These are phyloP conservation scores for Cynara cardunculus DNA, from an alignment of 129 eudicot genomes.

Conservation along the genomic window DNA sequence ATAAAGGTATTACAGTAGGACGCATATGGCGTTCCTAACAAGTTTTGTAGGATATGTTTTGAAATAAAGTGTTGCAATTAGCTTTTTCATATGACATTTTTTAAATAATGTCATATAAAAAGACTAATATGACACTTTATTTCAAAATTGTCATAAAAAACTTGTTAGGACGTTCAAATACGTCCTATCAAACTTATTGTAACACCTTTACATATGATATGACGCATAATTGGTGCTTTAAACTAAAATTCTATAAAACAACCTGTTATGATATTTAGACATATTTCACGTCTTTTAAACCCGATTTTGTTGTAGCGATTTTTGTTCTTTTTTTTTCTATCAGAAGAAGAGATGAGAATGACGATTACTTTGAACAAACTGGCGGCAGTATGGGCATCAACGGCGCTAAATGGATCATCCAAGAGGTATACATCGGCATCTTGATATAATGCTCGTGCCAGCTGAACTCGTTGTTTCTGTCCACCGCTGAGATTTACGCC, in stretches of 20 bases:
- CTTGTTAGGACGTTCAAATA: not conserved
- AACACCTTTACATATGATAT: not conserved
- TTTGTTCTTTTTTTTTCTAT: not conserved
- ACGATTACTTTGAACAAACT: conserved; percentile 54
- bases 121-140: no score
- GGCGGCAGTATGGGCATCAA: conserved; percentile 86
- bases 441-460: conserved; percentile 81
- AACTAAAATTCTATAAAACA: not conserved
- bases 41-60: no score
- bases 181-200: not conserved
- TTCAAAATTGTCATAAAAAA: not conserved
- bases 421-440: conserved; percentile 73
- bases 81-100: no score
- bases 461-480: conserved; percentile 81
- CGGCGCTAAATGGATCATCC: conserved; percentile 90
- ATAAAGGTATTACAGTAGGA: no score
- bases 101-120: no score
- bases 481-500: conserved; percentile 90
- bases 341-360: not conserved
- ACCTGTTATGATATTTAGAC: not conserved
- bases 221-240: not conserved
- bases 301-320: not conserved
- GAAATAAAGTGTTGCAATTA: no score
- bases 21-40: no score
- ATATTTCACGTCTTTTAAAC: not conserved